Evolutionary conservation across 805 yeast species (phyloP).

Genomic region (Zygotorulaspora danielsina): DNA sequence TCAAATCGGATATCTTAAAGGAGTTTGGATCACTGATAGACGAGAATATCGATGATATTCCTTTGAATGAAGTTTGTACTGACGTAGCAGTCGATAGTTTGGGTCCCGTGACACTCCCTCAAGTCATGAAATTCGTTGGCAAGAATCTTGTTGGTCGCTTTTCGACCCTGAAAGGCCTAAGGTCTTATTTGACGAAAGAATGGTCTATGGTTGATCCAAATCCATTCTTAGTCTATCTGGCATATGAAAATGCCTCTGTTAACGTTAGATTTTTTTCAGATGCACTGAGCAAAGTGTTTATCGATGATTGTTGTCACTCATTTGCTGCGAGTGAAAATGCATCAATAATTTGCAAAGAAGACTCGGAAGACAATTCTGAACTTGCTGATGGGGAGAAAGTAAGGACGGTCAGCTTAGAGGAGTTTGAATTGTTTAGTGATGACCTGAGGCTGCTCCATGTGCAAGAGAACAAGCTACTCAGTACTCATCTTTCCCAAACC

Average conservation of each 20-base stretch:
- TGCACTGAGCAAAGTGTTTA: conserved; percentile 6
- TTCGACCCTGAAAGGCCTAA: conserved; percentile 8
- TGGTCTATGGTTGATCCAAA: conserved; percentile 12
- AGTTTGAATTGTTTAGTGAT: conserved; percentile 56
- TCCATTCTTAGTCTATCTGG: conserved; percentile 12
- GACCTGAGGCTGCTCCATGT: conserved; percentile 23
- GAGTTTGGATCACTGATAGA: conserved; percentile 11
- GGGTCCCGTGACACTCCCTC: conserved; percentile 13
- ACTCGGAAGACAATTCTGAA: conserved; percentile 42
- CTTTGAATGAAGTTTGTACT: conserved; percentile 7
- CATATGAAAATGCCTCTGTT: conserved; percentile 5
- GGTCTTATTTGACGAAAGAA: conserved; percentile 7
- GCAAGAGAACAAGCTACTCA: conserved; percentile 7
- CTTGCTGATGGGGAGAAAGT: conserved; percentile 94
- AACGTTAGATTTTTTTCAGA: conserved; percentile 6
- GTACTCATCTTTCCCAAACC: conserved; percentile 3
- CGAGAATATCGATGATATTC: conserved; percentile 13
- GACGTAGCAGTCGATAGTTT: conserved; percentile 4
- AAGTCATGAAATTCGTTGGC: conserved; percentile 10
- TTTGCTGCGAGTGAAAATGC: conserved; percentile 11
- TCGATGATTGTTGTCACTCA: conserved; percentile 10
- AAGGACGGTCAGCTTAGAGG: conserved; percentile 87
- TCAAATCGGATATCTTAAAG: conserved; percentile 14
- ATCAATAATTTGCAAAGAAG: neutral
- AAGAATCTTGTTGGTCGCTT: conserved; percentile 10